Evolutionary conservation across 2,329 filamentous ascomycete species (phyloP), one percentile per base, ranked within the genome.

Genomic region (Proliferodiscus dingleyae): DNA sequence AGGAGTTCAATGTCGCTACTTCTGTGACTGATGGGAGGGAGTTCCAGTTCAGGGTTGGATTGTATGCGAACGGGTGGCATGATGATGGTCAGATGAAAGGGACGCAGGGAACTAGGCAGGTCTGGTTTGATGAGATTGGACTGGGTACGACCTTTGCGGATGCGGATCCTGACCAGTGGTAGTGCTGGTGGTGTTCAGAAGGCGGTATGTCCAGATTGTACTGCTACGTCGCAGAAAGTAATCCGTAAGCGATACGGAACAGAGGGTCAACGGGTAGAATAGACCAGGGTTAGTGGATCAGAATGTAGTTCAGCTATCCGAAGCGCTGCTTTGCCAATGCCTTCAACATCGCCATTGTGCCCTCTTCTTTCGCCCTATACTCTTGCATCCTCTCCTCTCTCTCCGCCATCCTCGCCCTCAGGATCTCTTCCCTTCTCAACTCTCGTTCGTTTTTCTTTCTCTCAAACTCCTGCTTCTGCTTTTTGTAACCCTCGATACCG

Each of bases 401-500:
- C 72, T 96, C 90, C 37, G 81, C 89, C 49, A 75, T 74, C 61
- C 80, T 79, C 9, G 88, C 88, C 60, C 89, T 70, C 50, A 85
- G 68, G 46, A 89, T 75, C 68, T 95, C 90, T 66, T 96, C 90
- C 59, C 87, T 77, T 48, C 88, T 69, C 13, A 93, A 69, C 72
- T 96, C 89, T 42, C 90, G 68, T 66, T 95, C 89, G 56, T 82
- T 88, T 74, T 91, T 94, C 68, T 83, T 83, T 56, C 78, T 71
- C 68, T 88, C 79, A 57, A 80, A 72, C 47, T 72, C 77, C 55
- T 78, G 77, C 65, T 85, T 80, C 62, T 78, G 70, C 58, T 73
- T 74, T 70, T 85, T 90, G 53, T 83, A 81, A 48, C 89, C 85
- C 1, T 75, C 77, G n/a, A 83, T 57, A 10, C 74, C 75, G 38